Percentiles rank a stretch among this genome's conserved stretches.
Evolutionary conservation across 1,284 basidiomycete species (phyloP).

Genomic region (Afroboletus lepidellus): DNA sequence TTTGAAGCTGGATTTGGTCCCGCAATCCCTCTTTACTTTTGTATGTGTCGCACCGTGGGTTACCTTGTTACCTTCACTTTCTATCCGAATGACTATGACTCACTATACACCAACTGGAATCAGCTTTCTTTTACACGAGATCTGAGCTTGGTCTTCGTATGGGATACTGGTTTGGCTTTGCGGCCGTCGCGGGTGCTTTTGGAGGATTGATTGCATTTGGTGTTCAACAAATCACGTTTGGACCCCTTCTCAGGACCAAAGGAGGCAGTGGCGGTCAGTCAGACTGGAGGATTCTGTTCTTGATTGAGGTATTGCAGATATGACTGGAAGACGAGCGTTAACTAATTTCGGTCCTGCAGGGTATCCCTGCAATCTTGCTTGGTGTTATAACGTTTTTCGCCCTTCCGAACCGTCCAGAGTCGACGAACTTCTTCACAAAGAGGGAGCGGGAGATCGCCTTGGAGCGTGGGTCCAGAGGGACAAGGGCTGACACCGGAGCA

Average conservation of each 20-base stretch:
- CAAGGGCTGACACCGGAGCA: conserved; percentile 64
- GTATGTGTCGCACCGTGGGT: conserved; percentile 39
- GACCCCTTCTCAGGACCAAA: conserved; percentile 17
- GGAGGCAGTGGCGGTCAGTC: conserved; percentile 31
- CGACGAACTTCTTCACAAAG: conserved; percentile 64
- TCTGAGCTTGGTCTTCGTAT: conserved; percentile 70
- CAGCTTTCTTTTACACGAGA: conserved; percentile 75
- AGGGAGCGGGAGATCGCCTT: conserved; percentile 72
- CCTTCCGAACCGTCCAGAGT: conserved; percentile 79
- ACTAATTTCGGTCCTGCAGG: conserved; percentile 36
- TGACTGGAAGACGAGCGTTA: not conserved
- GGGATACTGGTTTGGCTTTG: conserved; percentile 80
- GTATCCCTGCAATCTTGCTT: conserved; percentile 67
- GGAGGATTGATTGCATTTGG: conserved; percentile 78
- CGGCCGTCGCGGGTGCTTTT: conserved; percentile 76
- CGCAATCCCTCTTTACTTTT: conserved; percentile 72
- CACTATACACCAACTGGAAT: not conserved
- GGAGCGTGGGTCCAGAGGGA: conserved; percentile 69
- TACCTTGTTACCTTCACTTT: not conserved
- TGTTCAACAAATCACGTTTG: conserved; percentile 53
- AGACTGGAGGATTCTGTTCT: conserved; percentile 68
- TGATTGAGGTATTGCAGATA: conserved; percentile 59
- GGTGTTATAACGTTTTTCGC: conserved; percentile 63
- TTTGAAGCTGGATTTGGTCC: conserved; percentile 78
- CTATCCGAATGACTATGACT: not conserved